phyloP scores from a whole-genome alignment of 2,329 filamentous ascomycete genomes.

The Claviceps sp. region DNA sequence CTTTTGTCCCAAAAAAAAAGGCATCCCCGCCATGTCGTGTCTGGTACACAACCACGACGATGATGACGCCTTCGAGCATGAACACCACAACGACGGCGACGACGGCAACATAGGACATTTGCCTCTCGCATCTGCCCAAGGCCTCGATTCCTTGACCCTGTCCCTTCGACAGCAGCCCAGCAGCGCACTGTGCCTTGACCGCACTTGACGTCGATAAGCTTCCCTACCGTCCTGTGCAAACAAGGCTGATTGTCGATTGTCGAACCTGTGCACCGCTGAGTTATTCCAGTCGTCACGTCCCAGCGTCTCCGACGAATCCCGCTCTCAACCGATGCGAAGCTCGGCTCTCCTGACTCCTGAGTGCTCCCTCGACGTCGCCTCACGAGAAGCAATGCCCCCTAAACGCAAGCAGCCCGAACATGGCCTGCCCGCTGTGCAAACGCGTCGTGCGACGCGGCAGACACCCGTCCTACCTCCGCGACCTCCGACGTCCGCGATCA shows the following conservation, averaged over 20 bases:
- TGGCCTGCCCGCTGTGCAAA: conserved; percentile 10
- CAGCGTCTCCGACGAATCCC: not conserved
- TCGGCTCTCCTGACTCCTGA: too few relatives aligned
- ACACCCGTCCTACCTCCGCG: conserved; percentile 19
- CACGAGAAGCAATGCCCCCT: conserved; percentile 17
- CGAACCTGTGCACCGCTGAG: not conserved
- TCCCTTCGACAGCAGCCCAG: not conserved
- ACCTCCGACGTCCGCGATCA: conserved; percentile 9
- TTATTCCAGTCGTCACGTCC: not conserved
- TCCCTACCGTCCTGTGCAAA: not conserved
- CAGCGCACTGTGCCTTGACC: not conserved
- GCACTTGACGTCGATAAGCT: not conserved
- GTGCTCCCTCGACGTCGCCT: not conserved
- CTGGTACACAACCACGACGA: too few relatives aligned
- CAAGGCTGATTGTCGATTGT: not conserved
- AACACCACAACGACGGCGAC: too few relatives aligned
- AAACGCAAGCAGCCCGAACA: conserved; percentile 25
- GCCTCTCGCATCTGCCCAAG: not conserved
- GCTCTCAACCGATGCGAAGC: too few relatives aligned
- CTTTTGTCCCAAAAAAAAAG: too few relatives aligned
- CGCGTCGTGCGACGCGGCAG: conserved; percentile 28
- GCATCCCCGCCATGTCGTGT: too few relatives aligned
- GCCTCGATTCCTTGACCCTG: not conserved
- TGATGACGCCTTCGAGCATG: too few relatives aligned
- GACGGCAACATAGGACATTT: too few relatives aligned